Percentiles rank a stretch among this genome's conserved stretches.
Conservation (phyloP, 352 stramenopile genomes). For the Phytophthora lateralis region DNA sequence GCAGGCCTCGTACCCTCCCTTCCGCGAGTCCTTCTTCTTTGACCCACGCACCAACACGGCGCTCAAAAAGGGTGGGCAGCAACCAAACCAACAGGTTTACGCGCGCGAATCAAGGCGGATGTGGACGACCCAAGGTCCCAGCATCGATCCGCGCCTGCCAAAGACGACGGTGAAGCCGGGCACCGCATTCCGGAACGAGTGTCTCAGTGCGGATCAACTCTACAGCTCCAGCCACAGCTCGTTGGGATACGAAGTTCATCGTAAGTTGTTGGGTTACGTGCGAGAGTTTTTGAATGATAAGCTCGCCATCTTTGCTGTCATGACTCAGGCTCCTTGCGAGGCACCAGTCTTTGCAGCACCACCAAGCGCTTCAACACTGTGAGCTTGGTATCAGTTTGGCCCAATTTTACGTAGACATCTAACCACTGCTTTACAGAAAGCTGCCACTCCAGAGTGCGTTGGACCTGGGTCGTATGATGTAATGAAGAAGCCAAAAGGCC, state of each 20-base stretch:
- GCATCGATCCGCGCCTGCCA: constrained; percentile 52
- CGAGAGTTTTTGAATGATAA: neutral
- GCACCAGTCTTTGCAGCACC: constrained; percentile 69
- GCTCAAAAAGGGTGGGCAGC: constrained; percentile 43
- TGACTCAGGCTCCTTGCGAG: constrained; percentile 58
- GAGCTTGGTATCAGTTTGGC: neutral
- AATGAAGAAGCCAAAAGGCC: constrained; percentile 21
- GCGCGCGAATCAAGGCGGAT: constrained; percentile 55
- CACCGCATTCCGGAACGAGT: constrained; percentile 71
- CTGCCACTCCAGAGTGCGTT: constrained; percentile 46
- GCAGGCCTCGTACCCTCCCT: constrained; percentile 48
- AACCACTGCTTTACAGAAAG: constrained; percentile 38
- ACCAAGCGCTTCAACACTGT: constrained; percentile 63
- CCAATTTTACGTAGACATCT: neutral
- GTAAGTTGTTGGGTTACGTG: constrained; percentile 21
- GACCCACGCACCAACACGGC: constrained; percentile 54
- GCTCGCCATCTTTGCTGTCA: neutral
- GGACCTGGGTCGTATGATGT: constrained; percentile 70
- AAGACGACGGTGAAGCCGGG: constrained; percentile 62
- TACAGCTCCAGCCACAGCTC: constrained; percentile 67
- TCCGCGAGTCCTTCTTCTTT: constrained; percentile 72
- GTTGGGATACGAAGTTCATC: constrained; percentile 69
- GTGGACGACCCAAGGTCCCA: constrained; percentile 52
- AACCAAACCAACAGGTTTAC: constrained; percentile 35
- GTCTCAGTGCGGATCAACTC: constrained; percentile 61